A percentile compares a stretch with the other conserved stretches of the same genome.
Evolutionary conservation across 352 stramenopile species (phyloP).

Genomic region (Phytopythium montanum): DNA sequence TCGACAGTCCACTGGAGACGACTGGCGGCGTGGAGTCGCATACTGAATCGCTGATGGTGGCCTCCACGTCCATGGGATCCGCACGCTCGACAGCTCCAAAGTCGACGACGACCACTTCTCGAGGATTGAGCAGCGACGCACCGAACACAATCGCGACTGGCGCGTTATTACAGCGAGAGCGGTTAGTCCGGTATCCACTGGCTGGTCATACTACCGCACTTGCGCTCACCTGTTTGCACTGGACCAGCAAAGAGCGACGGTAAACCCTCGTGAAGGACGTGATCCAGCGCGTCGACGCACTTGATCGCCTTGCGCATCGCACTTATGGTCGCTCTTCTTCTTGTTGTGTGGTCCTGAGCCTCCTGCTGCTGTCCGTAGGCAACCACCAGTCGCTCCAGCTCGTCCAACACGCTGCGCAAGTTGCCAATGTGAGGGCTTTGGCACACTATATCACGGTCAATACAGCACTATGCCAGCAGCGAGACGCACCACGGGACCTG

Average conservation of each 20-base stretch:
- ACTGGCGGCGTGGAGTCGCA: background rate
- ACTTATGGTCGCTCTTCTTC: constrained; percentile 24
- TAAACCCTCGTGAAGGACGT: constrained; percentile 26
- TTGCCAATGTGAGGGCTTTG: background rate
- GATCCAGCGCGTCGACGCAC: constrained; percentile 32
- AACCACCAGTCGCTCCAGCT: constrained; percentile 26
- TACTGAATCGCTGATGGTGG: background rate
- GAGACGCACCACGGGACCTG: constrained; percentile 57
- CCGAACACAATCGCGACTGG: constrained; percentile 65
- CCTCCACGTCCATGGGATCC: background rate
- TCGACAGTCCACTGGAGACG: constrained; percentile 8
- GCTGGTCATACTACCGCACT: background rate
- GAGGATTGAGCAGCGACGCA: constrained; percentile 42
- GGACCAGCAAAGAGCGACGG: constrained; percentile 28
- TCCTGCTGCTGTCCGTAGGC: constrained; percentile 14
- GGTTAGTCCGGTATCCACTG: background rate
- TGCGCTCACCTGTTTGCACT: constrained; percentile 25
- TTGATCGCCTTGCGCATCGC: constrained; percentile 44
- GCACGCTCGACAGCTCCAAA: constrained; percentile 17
- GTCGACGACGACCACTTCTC: constrained; percentile 49
- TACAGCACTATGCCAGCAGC: background rate
- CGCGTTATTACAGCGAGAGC: background rate
- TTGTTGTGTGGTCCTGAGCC: constrained; percentile 9
- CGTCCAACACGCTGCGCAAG: constrained; percentile 17
- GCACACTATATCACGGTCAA: too few relatives aligned